Evolutionary conservation across 352 stramenopile genomes (phyloP), one percentile per base, ranked within the genome.

Genomic region (Globisporangium takayamanum): DNA sequence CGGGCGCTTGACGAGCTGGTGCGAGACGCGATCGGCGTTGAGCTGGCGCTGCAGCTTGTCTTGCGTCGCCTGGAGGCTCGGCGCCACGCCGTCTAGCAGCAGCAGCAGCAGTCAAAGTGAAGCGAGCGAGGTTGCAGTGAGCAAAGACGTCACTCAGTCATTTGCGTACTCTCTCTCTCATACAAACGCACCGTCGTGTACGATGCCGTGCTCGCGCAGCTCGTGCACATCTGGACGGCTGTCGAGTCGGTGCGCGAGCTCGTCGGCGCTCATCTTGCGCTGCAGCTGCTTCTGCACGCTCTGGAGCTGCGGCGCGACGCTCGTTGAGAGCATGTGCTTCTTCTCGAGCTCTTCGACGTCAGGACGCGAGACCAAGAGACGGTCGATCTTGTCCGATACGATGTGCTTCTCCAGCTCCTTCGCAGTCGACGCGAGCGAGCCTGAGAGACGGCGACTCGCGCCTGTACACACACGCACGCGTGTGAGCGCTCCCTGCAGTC

Each of bases 41-140:
- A 94, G 58, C 58, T 92, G 78, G 14, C 80, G 78, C 57, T 89
- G 69, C 6, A 94, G 67, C 39, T 87, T 85, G 22, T 88, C 79
- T 50, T 89, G 80, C n/a, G 78, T 90, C 8, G 82, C 80, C 69
- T 92, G 82, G 3, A 94, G 68, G 57, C 77, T 90, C 36, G 85
- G 83, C 2, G 85, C 85, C 18, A 93, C 74, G 7, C 76, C 71
- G 14, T 91, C 74, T 64, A 52, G n/a, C 12, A 12, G 39, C 41
- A 47, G 10, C 26, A 39, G 33, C 4, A 46, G 55, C 28, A 39
- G 15, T 6, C 26, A 47, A 15, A 26, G 33, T 22, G 41, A 41
- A 22, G 22, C 22, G 22, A 22, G 22, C 22, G 22, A 22, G 22
- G 0, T 22, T 22, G 22, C 22, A 22, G 11, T 16, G 11, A 55